Base-by-base conservation (phyloP, 371 early-diverging fungal species). In the Mucor saturninus region DNA sequence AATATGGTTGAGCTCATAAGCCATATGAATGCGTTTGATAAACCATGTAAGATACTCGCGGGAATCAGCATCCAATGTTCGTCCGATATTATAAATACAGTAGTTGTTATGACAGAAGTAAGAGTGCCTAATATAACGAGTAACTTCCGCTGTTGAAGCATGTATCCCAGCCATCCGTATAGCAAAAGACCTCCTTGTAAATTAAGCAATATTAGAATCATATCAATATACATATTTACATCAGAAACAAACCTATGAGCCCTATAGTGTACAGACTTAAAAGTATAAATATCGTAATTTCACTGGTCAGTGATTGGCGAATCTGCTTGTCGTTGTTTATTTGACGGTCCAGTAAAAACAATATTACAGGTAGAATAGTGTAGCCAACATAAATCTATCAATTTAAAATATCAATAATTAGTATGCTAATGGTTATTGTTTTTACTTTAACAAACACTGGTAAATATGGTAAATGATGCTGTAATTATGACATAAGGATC, bases 1-100 rank as follows among this genome's bases (percentile, higher is more conserved):
- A 59, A 21, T 30, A 54, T 28, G 29, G 55, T 48, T 26, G 39
- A 54, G 10, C 65, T 30, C 31, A 48, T 59, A 6, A 59, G 28
- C 65, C 65, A 65, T 26, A 59, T 50, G 31, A 46, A 50, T 5
- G 60, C 59, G 28, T 65, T 65, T 2, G 65, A 59, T 15, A 42
- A 8, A 9, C 65, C 65, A 26, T 65, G 65, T 38, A 65, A 54
- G 26, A 59, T 48, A 5, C 54, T 54, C 4, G 49, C 48, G 10
- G 55, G 65, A 11, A 65, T 42, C 48, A 65, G 13, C 55, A 65
- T 59, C 65, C 65, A 65, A 32, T 65, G 49, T 54, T 59, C 35
- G 2, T 31, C n/a, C 4, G 55, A 59, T 14, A 59, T 30, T 48
- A 59, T 59, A 5, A 59, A 30, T n/a, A 52, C 46, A 30, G 38